These are phyloP conservation scores for Beta vulgaris DNA, from an alignment of 148 eudicot species.

Conservation along the genomic window DNA sequence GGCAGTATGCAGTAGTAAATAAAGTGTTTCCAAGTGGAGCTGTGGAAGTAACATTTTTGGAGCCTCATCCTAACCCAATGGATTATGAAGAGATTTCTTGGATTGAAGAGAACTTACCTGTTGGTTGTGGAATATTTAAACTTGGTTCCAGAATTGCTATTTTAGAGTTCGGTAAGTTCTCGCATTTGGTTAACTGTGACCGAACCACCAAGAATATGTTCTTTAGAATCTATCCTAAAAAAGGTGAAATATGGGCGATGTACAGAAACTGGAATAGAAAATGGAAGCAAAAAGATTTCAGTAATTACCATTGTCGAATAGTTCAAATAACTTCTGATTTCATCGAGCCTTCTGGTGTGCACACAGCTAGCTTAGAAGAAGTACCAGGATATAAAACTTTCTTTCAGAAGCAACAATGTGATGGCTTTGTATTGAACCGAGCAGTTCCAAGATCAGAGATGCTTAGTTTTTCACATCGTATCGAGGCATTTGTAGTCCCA, in stretches of 20 bases:
- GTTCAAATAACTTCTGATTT: conserved; percentile 35
- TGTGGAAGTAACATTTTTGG: conserved; percentile 27
- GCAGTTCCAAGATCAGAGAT: conserved; percentile 39
- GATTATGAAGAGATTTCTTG: conserved; percentile 28
- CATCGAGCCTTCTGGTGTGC: conserved; percentile 20
- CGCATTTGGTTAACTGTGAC: conserved; percentile 47
- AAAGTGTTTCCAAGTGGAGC: conserved; percentile 11
- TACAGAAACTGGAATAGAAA: conserved; percentile 44
- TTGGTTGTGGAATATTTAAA: conserved; percentile 34
- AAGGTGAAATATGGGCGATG: conserved; percentile 66
- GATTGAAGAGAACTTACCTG: conserved; percentile 32
- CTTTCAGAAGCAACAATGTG: conserved; percentile 36
- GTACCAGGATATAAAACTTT: conserved; percentile 42
- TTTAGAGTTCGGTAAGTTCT: conserved; percentile 34
- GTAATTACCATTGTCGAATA: conserved; percentile 17
- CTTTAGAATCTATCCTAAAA: conserved; percentile 52
- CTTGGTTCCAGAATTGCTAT: conserved; percentile 26
- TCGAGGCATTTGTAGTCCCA: conserved; percentile 54
- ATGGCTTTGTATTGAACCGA: conserved; percentile 47
- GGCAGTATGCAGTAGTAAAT: conserved; percentile 28
- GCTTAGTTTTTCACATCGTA: conserved; percentile 52
- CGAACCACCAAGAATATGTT: conserved; percentile 25
- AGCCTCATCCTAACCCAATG: conserved; percentile 28
- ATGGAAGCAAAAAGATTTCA: conserved; percentile 26
- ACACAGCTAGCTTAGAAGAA: conserved; percentile 25